Base-by-base conservation (phyloP, 1,139 yeast species). In the Pichia sp. region DNA sequence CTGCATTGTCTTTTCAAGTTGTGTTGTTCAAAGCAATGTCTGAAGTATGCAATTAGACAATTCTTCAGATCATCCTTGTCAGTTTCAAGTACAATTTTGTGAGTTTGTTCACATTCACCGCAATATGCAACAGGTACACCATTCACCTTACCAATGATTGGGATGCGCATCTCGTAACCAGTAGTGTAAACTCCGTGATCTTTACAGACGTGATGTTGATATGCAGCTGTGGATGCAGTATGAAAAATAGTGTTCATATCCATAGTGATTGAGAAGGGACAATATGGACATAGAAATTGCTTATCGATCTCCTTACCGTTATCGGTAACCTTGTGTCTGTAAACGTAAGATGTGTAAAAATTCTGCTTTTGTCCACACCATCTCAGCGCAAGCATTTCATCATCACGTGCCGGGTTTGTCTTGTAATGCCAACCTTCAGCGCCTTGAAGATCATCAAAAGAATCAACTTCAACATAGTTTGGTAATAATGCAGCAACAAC, bases 141-240 rank as follows among this genome's bases (percentile, higher is more conserved):
- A 20, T 17, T 17, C 7, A 24, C 45, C 25, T 32, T 17, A 9
- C 51, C 53, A 11, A 51, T 33, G 10, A 39, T 31, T 4, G 38
- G 39, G 4, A 54, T 53, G 13, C 50, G 46, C 53, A 53, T 40
- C 32, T 48, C 53, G 30, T 37, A 30, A 3, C 60, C 60, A 15
- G 48, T 45, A 10, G 55, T 52, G 40, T 49, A 55, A 8, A 55
- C 53, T 3, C 59, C 59, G 35, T 56, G 60, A 14, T 45, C 45
- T 28, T 52, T 52, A 5, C 55, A 49, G 20, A 56, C 50, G 37
- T 56, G 60, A 30, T 56, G 60, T 24, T 52, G 37, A 31, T 55
- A 56, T 24, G 45, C 46, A 5, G 57, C 53, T 8, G 50, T 47
- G 32, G 45, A 48, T 30, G 51, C 38, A 12, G 45, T 49, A 22